A percentile compares a stretch with the other conserved stretches of the same genome.
phyloP scores from a whole-genome alignment of 1,284 basidiomycete species.

The Boletus sp. region DNA sequence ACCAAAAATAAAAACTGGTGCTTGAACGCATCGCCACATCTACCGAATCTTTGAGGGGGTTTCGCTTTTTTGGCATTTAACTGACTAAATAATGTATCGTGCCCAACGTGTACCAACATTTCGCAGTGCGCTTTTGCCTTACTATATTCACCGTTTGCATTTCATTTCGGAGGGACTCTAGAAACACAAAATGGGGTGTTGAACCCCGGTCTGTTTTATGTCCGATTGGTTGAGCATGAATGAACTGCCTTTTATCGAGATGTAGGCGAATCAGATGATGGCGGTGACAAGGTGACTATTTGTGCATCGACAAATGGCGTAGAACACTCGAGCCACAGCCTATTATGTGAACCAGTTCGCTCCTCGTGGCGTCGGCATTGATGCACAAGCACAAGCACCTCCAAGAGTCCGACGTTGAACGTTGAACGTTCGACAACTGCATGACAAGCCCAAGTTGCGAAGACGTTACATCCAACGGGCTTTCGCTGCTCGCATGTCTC shows the following conservation, averaged over 20 bases:
- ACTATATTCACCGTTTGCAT: conserved; percentile 1
- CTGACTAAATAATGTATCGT: conserved; percentile 19
- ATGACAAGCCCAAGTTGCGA: too few species aligned
- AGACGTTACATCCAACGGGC: too few species aligned
- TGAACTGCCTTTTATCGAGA: conserved; percentile 3
- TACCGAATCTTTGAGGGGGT: not conserved
- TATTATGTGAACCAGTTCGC: too few species aligned
- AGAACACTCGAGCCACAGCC: too few species aligned
- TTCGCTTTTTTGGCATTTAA: conserved; percentile 5
- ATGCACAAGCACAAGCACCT: too few species aligned
- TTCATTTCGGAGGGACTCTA: conserved; percentile 3
- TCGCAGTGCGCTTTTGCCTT: not conserved
- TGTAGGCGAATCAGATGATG: too few species aligned
- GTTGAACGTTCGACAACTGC: too few species aligned
- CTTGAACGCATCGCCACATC: conserved; percentile 12
- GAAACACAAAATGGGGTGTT: conserved; percentile 20
- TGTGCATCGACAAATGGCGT: too few species aligned
- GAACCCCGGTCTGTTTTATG: conserved; percentile 7
- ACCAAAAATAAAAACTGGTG: conserved; percentile 25
- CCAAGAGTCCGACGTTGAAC: too few species aligned
- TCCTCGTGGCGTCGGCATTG: too few species aligned
- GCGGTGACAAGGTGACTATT: too few species aligned
- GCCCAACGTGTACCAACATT: conserved; percentile 22
- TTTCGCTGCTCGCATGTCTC: too few species aligned
- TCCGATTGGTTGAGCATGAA: conserved; percentile 4